Base-by-base conservation (phyloP, 495 filamentous ascomycete genomes). In the Tuber umbilicatum region DNA sequence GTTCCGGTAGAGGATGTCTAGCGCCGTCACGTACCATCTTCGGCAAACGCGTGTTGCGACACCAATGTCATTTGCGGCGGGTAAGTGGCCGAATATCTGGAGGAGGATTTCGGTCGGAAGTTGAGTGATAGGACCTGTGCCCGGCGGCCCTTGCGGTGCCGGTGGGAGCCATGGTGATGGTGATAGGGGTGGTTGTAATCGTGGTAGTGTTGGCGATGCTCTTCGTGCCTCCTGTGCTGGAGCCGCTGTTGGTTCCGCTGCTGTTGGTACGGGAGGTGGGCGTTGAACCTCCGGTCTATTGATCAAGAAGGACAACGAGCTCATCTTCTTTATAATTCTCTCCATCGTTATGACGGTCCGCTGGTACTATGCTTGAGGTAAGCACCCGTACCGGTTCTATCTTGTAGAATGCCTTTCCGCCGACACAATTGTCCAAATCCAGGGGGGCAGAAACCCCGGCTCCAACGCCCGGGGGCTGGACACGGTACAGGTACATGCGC, bases 61-160 rank as follows among this genome's bases (percentile, higher is more conserved):
- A 10, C 42, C 19, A 23, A 75, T 37, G 7, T 68, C 55, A 5
- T 19, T 64, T 17, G 55, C 55, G 0, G 55, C 27, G 14, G 27
- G 27, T 19, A 64, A 35, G 14, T 35, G 55, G 7, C 27, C 27
- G 21, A 74, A 60, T 70, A 74, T 71, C 19, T 60, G 64, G 21
- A 71, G 19, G 6, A 74, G 43, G 69, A 71, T 70, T 19, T 71
- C 68, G 16, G 73, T 70, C 10, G 73, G 73, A 38, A 74, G 73
- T 40, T 60, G 50, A 21, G 37, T 69, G 68, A 74, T 38, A 41
- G 73, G 41, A 12, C 31, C 37, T 12, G 67, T 21, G 23, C 43
- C 23, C 5, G 23, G 55, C 31, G 50, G 50, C 55, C 55, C 55
- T 19, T 27, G 55, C 6, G 55, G 55, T 64, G 55, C 55, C 27